These are phyloP conservation scores for Samsoniella hepiali DNA, from an alignment of 2,329 filamentous ascomycete species.

Conservation along the genomic window DNA sequence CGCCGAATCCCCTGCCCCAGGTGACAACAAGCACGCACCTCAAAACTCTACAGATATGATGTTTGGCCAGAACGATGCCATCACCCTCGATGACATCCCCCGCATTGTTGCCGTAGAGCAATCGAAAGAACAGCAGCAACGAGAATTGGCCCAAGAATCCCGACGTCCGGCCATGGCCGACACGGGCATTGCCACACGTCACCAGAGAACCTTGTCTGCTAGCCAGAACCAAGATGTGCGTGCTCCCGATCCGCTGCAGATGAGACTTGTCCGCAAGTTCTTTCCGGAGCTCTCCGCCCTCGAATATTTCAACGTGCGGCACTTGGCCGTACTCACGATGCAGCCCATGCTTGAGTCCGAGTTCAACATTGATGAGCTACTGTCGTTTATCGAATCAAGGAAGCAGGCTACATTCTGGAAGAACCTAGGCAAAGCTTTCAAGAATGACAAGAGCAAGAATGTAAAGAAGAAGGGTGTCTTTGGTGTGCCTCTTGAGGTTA, in stretches of 20 bases:
- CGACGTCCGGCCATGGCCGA: slow-evolving; percentile 53
- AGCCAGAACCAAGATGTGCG: slow-evolving; percentile 51
- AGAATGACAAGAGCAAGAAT: slow-evolving; percentile 73
- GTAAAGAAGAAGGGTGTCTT: slow-evolving; percentile 94
- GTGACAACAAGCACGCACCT: slow-evolving; percentile 38
- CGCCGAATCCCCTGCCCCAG: slow-evolving; percentile 68
- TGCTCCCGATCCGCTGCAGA: slow-evolving; percentile 50
- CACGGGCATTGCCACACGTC: slow-evolving; percentile 57
- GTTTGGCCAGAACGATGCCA: slow-evolving; percentile 84
- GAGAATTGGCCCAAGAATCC: slow-evolving; percentile 55
- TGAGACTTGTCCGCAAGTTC: slow-evolving; percentile 68
- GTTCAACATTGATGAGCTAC: slow-evolving; percentile 89
- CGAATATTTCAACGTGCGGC: slow-evolving; percentile 96
- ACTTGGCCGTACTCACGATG: slow-evolving; percentile 92
- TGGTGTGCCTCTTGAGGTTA: slow-evolving; percentile 79
- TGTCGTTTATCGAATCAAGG: slow-evolving; percentile 87
- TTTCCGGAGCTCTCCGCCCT: slow-evolving; percentile 94
- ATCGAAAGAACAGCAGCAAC: slow-evolving; percentile 73
- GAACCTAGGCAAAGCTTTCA: slow-evolving; percentile 95
- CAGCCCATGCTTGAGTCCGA: slow-evolving; percentile 85
- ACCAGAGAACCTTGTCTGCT: slow-evolving; percentile 59
- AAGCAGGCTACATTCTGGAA: slow-evolving; percentile 94
- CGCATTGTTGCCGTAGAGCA: slow-evolving; percentile 94
- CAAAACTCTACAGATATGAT: slow-evolving; percentile 70
- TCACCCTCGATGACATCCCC: slow-evolving; percentile 94